These are phyloP conservation scores for Capronia epimyces DNA, from an alignment of 2,329 filamentous ascomycete species.

Conservation along the genomic window DNA sequence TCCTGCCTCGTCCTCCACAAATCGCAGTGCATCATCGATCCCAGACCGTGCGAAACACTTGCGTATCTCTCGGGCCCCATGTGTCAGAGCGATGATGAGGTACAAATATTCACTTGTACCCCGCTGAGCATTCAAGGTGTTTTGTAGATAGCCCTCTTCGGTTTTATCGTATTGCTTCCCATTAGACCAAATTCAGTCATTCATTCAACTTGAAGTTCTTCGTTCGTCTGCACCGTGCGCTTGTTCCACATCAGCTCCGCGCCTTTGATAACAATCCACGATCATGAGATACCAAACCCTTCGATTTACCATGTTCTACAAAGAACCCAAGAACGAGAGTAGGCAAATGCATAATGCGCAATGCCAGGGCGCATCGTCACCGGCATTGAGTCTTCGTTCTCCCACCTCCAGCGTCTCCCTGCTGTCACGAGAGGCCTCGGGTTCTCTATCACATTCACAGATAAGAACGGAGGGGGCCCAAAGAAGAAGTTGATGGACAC, in stretches of 20 bases:
- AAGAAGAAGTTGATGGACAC: conserved; percentile 3
- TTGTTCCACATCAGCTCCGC: not conserved
- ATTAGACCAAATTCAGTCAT: not conserved
- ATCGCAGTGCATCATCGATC: conserved; percentile 16
- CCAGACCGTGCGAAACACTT: not conserved
- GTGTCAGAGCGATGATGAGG: not conserved
- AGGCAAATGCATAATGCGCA: conserved; percentile 9
- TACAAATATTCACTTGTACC: not conserved
- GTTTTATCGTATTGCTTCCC: not conserved
- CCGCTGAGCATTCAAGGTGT: not conserved
- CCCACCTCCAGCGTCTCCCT: conserved; percentile 24
- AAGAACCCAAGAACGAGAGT: conserved; percentile 23
- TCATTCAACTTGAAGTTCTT: conserved; percentile 1
- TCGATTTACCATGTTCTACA: conserved; percentile 29
- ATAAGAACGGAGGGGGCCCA: conserved; percentile 1
- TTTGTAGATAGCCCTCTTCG: not conserved
- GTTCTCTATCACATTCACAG: conserved; percentile 3
- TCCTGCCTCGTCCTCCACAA: conserved; percentile 6
- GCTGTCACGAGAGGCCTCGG: conserved; percentile 18
- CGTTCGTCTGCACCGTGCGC: not conserved
- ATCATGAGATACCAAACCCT: conserved; percentile 30
- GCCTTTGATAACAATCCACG: not conserved
- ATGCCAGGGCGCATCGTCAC: conserved; percentile 6
- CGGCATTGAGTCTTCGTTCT: conserved; percentile 22
- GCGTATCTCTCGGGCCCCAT: not conserved